Percentiles rank a stretch among this genome's conserved stretches.
phyloP scores from a whole-genome alignment of 2,329 filamentous ascomycete genomes.

The Talaromyces sp. region DNA sequence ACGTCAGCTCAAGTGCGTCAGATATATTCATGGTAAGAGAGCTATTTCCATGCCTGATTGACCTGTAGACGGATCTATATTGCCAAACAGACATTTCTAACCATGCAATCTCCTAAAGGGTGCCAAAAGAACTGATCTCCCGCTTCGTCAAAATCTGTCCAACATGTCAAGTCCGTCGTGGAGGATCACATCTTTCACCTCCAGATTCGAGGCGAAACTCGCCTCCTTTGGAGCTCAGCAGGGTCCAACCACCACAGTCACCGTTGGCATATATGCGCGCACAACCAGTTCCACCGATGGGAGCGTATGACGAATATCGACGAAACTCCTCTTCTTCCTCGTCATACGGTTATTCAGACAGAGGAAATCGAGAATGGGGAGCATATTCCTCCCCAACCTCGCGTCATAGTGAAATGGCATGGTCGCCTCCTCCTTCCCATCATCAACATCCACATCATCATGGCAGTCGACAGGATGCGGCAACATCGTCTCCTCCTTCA shows the following conservation, averaged over 20 bases:
- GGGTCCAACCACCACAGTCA: conserved; percentile 30
- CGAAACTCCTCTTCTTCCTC: conserved; percentile 14
- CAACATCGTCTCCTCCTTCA: conserved; percentile 8
- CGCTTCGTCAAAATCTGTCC: conserved; percentile 53
- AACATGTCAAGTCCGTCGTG: conserved; percentile 50
- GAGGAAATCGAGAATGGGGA: conserved; percentile 35
- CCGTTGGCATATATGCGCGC: conserved; percentile 10
- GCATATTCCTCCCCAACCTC: conserved; percentile 8
- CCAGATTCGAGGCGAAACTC: conserved; percentile 42
- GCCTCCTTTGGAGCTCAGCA: conserved; percentile 35
- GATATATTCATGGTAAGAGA: conserved; percentile 50
- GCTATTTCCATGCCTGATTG: not conserved
- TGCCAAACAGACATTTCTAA: not conserved
- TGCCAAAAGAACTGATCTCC: conserved; percentile 53
- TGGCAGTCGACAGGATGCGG: conserved; percentile 1
- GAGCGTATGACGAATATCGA: conserved; percentile 1
- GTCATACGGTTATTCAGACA: conserved; percentile 30
- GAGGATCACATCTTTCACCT: conserved; percentile 42
- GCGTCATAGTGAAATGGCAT: conserved; percentile 6
- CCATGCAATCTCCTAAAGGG: conserved; percentile 34
- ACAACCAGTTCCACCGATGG: not conserved
- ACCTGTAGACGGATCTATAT: not conserved
- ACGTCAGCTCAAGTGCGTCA: conserved; percentile 53
- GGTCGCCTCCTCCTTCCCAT: not conserved
- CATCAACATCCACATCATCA: conserved; percentile 1